phyloP scores from a whole-genome alignment of 2,329 filamentous ascomycete species.

The Clonostachys chloroleuca region DNA sequence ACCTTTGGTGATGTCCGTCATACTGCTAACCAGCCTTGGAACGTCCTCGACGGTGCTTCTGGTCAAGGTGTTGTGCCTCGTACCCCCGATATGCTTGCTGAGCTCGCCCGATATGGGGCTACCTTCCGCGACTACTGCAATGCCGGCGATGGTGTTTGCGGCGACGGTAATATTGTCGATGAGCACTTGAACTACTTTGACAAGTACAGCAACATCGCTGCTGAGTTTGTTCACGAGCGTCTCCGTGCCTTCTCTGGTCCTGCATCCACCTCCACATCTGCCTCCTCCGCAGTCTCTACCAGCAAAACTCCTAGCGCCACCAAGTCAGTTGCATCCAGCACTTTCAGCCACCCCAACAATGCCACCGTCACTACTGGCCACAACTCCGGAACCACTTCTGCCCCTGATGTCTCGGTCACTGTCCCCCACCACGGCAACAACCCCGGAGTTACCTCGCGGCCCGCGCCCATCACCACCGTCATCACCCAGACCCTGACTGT shows the following conservation, averaged over 20 bases:
- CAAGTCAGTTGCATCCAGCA: too few species aligned
- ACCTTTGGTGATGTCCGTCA: conserved; percentile 26
- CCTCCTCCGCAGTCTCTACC: neutral
- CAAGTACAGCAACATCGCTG: conserved; percentile 15
- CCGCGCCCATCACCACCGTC: too few species aligned
- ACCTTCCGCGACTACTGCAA: conserved; percentile 26
- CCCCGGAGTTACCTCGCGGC: too few species aligned
- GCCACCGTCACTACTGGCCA: too few species aligned
- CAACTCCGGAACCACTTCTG: too few species aligned
- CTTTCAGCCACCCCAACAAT: too few species aligned
- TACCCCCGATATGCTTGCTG: conserved; percentile 15
- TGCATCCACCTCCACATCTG: neutral
- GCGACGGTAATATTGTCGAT: conserved; percentile 21
- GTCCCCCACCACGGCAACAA: too few species aligned
- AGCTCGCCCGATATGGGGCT: conserved; percentile 16
- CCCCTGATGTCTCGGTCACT: too few species aligned
- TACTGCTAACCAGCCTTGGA: conserved; percentile 24
- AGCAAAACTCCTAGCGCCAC: too few species aligned
- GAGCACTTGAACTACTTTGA: conserved; percentile 31
- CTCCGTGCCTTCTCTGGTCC: neutral
- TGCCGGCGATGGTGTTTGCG: conserved; percentile 30
- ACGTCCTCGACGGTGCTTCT: conserved; percentile 17
- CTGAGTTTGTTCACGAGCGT: conserved; percentile 4
- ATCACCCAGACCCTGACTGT: too few species aligned
- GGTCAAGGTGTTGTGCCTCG: conserved; percentile 19